These are phyloP conservation scores for Paecilomyces fulvus DNA, from an alignment of 2,329 filamentous ascomycete genomes.

Conservation along the genomic window DNA sequence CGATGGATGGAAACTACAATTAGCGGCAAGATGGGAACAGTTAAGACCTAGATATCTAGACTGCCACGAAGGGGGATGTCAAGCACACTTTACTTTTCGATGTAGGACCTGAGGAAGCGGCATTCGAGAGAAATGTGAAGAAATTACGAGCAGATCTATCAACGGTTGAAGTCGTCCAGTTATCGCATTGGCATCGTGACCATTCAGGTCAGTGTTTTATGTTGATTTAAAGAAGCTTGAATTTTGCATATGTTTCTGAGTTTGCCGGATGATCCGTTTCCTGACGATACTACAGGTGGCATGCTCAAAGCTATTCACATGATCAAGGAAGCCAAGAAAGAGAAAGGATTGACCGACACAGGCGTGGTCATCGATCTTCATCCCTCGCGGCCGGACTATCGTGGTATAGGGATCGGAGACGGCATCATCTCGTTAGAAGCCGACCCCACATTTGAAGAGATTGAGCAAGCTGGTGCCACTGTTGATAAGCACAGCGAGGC, in stretches of 20 bases:
- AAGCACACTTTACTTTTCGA: constrained; percentile 46
- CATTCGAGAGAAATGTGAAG: constrained; percentile 43
- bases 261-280: background rate
- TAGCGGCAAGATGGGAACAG: background rate
- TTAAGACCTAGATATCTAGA: constrained; percentile 23
- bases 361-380: constrained; percentile 43
- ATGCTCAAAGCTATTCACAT: constrained; percentile 42
- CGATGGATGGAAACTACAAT: background rate
- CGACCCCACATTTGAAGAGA: constrained; percentile 44
- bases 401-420: constrained; percentile 37
- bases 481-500: constrained; percentile 31
- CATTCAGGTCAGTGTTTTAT: constrained; percentile 37
- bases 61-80: constrained; percentile 36
- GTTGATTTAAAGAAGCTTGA: background rate
- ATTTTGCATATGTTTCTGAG: background rate
- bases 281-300: constrained; percentile 29
- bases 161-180: constrained; percentile 39
- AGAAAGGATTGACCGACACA: constrained; percentile 8
- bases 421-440: constrained; percentile 43
- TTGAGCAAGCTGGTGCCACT: constrained; percentile 34
- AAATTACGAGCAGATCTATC: constrained; percentile 37
- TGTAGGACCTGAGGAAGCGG: constrained; percentile 44
- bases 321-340: constrained; percentile 36
- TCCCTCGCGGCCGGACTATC: constrained; percentile 43
- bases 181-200: constrained; percentile 50